A percentile compares a stretch with the other conserved stretches of the same genome.
These are phyloP conservation scores for Penicillium macrosclerotiorum DNA, from an alignment of 495 filamentous ascomycete genomes.

Conservation along the genomic window DNA sequence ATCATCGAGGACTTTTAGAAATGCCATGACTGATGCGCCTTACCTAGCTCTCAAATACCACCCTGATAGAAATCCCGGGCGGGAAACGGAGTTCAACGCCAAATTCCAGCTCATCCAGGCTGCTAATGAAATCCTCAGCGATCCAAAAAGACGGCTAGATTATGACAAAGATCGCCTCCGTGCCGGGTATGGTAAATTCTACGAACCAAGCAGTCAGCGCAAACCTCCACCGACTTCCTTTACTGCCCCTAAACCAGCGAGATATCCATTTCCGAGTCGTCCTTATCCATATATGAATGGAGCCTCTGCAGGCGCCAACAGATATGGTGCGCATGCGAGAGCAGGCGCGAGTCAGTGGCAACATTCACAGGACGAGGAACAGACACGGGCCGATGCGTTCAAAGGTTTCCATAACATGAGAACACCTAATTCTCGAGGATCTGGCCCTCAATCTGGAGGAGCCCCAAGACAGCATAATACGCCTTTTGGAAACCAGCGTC, in stretches of 20 bases:
- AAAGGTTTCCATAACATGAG: constrained; percentile 74
- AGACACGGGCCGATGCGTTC: constrained; percentile 57
- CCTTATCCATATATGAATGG: constrained; percentile 36
- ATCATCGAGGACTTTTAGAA: not conserved
- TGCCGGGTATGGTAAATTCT: constrained; percentile 42
- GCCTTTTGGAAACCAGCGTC: constrained; percentile 30
- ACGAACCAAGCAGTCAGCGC: constrained; percentile 34
- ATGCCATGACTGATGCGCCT: not conserved
- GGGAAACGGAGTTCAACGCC: constrained; percentile 70
- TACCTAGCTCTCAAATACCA: constrained; percentile 74
- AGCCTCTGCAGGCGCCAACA: constrained; percentile 52
- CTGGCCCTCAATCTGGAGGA: constrained; percentile 32
- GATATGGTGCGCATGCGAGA: constrained; percentile 53
- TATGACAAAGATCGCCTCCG: constrained; percentile 72
- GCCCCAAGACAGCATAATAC: constrained; percentile 34
- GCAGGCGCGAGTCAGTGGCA: constrained; percentile 40
- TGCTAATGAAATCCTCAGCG: constrained; percentile 78
- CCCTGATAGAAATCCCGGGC: constrained; percentile 85
- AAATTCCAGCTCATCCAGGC: constrained; percentile 84
- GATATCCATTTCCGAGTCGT: constrained; percentile 22
- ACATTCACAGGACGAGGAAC: constrained; percentile 49
- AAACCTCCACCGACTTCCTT: constrained; percentile 25
- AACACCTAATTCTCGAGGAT: constrained; percentile 37
- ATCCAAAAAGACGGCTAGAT: constrained; percentile 62
- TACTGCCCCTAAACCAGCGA: constrained; percentile 30